Evolutionary conservation across 2,329 filamentous ascomycete genomes (phyloP), one percentile per base, ranked within the genome.

Genomic region (Cadophora luteo-olivacea): DNA sequence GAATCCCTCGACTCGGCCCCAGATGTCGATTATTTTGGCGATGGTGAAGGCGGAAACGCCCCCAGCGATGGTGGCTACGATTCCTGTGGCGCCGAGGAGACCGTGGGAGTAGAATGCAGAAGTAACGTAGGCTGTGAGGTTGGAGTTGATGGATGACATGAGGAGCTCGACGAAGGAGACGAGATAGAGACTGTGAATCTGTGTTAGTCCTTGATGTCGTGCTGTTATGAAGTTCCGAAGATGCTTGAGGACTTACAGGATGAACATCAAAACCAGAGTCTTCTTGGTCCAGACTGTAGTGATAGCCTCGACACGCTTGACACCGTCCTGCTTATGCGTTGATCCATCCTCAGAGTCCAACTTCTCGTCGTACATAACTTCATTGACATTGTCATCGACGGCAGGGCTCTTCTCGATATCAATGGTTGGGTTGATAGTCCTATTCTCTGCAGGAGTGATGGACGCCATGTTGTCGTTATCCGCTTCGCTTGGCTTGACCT

Each of bases 11-110:
- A 89, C 85, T 48, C 90, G 87, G 67, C 89, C 90, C 82, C 87
- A 92, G 49, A 90, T 82, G 78, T 92, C 87, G 62, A 91, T 82
- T 22, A 91, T 81, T 77, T 91, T 92, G 65, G 90, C 89, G 71
- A 91, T 83, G 0, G 89, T 86, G 14, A 91, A 84, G 75, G 90
- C 89, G 67, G 86, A 83, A 22, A 90, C 83, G 51, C 87, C 89
- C 75, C 81, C 80, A 55, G 89, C 84, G 45, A 87, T 78, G 69
- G 79, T 82, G 16, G 86, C 79, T 24, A 90, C 81, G 69, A 90
- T 85, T 5, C 41, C 36, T 22, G 49, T 67, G 25, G 51, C 51
- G 6, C 57, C 45, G 19, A 54, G 64, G 16, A 68, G 49, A 32
- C 61, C 64, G 33, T 68, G 66, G 12, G 36, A 32, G 14, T 32